Percentiles rank a stretch among this genome's conserved stretches.
Evolutionary conservation across 1,284 basidiomycete genomes (phyloP).

Genomic region (Rhizopogon hawkerae): DNA sequence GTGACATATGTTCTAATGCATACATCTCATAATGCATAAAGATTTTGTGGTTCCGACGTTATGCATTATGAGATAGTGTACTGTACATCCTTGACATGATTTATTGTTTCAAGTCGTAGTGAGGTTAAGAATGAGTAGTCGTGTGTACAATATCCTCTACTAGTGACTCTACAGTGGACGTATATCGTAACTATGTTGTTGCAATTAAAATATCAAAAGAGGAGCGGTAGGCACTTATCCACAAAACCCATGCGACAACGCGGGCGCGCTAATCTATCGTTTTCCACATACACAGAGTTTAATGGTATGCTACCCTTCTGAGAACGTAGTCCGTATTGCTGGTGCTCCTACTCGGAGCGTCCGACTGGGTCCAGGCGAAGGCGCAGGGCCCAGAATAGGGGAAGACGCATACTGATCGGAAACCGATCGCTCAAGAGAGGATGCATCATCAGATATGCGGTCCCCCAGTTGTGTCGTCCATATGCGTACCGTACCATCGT

Average conservation of each 20-base stretch:
- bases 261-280: background rate
- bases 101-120: too few relatives aligned
- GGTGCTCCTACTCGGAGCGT: background rate
- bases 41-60: too few relatives aligned
- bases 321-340: conserved; percentile 1
- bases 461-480: conserved; percentile 42
- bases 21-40: too few relatives aligned
- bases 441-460: conserved; percentile 17
- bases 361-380: background rate
- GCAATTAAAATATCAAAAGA: background rate
- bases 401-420: background rate
- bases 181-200: background rate
- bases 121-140: background rate
- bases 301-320: background rate
- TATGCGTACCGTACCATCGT: conserved; percentile 64
- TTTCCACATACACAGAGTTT: background rate
- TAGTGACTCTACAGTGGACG: background rate
- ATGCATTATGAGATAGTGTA: too few relatives aligned
- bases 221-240: background rate
- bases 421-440: conserved; percentile 17
- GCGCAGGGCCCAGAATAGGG: background rate
- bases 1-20: too few relatives aligned
- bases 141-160: background rate
- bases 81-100: too few relatives aligned
- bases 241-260: background rate